Evolutionary conservation across 331 rosid species (phyloP).

Genomic region (Malus hybrid): DNA sequence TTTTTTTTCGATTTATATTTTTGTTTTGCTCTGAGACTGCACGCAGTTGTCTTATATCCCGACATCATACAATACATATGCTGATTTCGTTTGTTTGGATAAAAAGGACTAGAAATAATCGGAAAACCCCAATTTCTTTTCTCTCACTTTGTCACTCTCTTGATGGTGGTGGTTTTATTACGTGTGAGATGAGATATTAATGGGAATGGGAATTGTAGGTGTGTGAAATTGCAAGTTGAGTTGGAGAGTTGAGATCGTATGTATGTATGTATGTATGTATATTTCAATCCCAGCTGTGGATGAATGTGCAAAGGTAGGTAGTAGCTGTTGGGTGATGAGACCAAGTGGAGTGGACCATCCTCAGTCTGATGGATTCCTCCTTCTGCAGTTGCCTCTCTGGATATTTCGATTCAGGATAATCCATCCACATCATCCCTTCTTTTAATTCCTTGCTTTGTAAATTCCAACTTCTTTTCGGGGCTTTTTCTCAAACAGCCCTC

Average conservation of each 20-base stretch:
- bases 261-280: background rate
- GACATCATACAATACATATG: no score
- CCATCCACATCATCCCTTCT: constrained; percentile 57
- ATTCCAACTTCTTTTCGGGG: constrained; percentile 7
- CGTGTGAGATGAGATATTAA: background rate
- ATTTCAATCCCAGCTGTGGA: constrained; percentile 27
- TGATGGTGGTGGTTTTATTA: background rate
- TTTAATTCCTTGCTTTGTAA: constrained; percentile 39
- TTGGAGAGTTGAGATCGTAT: background rate
- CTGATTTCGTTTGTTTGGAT: constrained; percentile 15
- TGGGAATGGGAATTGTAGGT: constrained; percentile 25
- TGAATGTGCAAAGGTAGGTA: background rate
- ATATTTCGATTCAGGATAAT: constrained; percentile 39
- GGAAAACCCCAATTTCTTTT: no score
- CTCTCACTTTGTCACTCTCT: no score
- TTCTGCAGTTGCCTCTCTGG: constrained; percentile 20
- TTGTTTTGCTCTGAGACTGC: background rate
- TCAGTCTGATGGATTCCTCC: background rate
- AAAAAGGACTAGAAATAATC: no score
- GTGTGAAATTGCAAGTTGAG: background rate
- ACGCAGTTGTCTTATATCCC: no score
- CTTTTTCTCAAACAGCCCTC: background rate
- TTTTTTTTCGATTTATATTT: background rate
- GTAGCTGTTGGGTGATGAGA: constrained; percentile 27
- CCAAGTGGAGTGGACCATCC: constrained; percentile 60